phyloP scores from a whole-genome alignment of 345 rosid genomes.

The Litchi chinensis region DNA sequence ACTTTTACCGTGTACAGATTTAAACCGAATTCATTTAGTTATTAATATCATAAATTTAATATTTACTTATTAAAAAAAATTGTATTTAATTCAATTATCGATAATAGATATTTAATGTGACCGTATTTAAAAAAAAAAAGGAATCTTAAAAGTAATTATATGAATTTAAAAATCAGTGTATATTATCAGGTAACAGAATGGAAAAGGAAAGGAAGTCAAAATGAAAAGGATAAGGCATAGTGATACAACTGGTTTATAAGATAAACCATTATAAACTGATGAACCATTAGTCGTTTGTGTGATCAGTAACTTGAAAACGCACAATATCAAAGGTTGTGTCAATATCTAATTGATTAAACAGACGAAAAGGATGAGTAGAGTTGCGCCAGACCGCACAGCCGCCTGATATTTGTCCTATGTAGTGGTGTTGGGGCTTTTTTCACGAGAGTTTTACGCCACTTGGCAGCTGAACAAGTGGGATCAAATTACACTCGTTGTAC shows the following conservation, averaged over 20 bases:
- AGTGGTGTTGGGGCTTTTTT: not conserved
- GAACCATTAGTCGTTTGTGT: not conserved
- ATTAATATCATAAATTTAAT: too few species aligned
- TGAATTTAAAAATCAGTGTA: too few species aligned
- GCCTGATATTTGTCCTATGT: constrained; percentile 1
- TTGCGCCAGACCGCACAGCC: constrained; percentile 1
- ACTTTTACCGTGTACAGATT: too few species aligned
- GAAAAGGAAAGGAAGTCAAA: constrained; percentile 1
- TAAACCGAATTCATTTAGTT: too few species aligned
- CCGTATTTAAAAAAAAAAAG: too few species aligned
- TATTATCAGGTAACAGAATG: too few species aligned
- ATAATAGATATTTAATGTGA: too few species aligned
- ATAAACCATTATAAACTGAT: not conserved
- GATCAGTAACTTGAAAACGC: not conserved
- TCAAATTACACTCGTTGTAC: too few species aligned
- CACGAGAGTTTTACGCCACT: constrained; percentile 5
- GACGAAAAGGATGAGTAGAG: not conserved
- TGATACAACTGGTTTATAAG: not conserved
- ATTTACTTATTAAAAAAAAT: too few species aligned
- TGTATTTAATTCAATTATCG: too few species aligned
- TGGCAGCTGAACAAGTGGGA: constrained; percentile 16
- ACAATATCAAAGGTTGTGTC: not conserved
- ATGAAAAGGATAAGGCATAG: constrained; percentile 21
- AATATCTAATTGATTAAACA: not conserved
- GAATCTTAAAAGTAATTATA: too few species aligned